phyloP scores from a whole-genome alignment of 1,139 yeast species.

The Blastobotrys serpentis region DNA sequence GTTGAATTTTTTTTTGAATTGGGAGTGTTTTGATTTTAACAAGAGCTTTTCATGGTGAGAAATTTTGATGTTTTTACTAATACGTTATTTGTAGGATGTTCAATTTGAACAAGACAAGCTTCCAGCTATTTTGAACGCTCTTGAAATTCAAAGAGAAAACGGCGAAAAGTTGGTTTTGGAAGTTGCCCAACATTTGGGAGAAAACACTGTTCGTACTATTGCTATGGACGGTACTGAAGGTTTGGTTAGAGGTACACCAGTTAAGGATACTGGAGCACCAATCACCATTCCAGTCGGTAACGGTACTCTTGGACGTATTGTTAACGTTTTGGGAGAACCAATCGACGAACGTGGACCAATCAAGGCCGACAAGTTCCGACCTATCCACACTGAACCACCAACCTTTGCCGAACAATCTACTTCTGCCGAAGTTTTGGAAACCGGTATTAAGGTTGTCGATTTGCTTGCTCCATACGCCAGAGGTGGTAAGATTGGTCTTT shows the following conservation, averaged over 20 bases:
- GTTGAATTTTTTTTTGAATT: too few relatives aligned
- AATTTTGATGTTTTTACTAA: background rate
- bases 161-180: conserved; percentile 82
- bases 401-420: conserved; percentile 95
- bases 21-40: too few relatives aligned
- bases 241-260: conserved; percentile 95
- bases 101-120: conserved; percentile 97
- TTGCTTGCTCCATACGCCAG: conserved; percentile 99
- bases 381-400: conserved; percentile 99
- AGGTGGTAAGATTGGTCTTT: conserved; percentile 99
- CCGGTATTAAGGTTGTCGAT: conserved; percentile 99
- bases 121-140: conserved; percentile 96
- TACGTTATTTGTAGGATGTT: conserved; percentile 54
- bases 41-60: too few relatives aligned
- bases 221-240: conserved; percentile 99
- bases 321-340: conserved; percentile 99
- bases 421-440: conserved; percentile 92
- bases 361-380: conserved; percentile 86
- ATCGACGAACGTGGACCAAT: conserved; percentile 99
- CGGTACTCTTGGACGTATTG: conserved; percentile 97
- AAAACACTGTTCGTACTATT: conserved; percentile 99
- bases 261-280: conserved; percentile 95
- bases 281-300: conserved; percentile 99
- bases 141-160: conserved; percentile 70
- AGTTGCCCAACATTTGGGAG: conserved; percentile 99